These are phyloP conservation scores for Fusarium sp. DNA, from an alignment of 2,329 filamentous ascomycete species.

Conservation along the genomic window DNA sequence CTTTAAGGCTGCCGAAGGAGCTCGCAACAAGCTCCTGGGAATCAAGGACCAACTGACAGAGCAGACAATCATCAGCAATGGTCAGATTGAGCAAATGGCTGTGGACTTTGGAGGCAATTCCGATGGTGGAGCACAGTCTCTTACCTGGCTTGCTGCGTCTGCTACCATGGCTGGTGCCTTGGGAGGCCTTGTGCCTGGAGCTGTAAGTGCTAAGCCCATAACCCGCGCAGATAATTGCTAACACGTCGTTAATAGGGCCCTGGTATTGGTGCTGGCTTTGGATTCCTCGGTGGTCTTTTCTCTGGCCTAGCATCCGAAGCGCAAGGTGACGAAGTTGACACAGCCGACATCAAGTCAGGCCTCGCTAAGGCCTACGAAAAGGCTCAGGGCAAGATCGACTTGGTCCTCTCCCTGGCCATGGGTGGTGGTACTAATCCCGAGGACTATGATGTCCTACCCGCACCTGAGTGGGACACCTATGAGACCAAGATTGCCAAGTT, in stretches of 20 bases:
- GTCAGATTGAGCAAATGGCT: slow-evolving; percentile 5
- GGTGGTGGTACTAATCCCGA: neutral
- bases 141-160: slow-evolving; percentile 5
- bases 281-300: slow-evolving; percentile 6
- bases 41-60: slow-evolving; percentile 17
- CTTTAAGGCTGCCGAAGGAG: slow-evolving; percentile 17
- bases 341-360: neutral
- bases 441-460: slow-evolving; percentile 4
- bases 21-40: slow-evolving; percentile 15
- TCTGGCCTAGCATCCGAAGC: slow-evolving; percentile 4
- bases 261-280: slow-evolving; percentile 10
- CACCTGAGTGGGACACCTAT: slow-evolving; percentile 17
- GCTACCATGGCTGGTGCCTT: slow-evolving; percentile 2
- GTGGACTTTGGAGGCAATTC: neutral
- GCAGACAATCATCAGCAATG: slow-evolving; percentile 11
- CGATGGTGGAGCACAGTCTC: neutral
- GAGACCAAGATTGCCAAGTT: slow-evolving; percentile 19
- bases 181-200: slow-evolving; percentile 6
- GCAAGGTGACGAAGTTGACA: neutral
- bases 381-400: slow-evolving; percentile 1
- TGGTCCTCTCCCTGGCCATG: neutral
- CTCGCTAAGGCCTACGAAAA: slow-evolving; percentile 8
- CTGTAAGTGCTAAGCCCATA: neutral
- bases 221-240: neutral
- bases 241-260: neutral